Conservation (phyloP, 2,329 filamentous ascomycete genomes). For the Dactylellina sp. region DNA sequence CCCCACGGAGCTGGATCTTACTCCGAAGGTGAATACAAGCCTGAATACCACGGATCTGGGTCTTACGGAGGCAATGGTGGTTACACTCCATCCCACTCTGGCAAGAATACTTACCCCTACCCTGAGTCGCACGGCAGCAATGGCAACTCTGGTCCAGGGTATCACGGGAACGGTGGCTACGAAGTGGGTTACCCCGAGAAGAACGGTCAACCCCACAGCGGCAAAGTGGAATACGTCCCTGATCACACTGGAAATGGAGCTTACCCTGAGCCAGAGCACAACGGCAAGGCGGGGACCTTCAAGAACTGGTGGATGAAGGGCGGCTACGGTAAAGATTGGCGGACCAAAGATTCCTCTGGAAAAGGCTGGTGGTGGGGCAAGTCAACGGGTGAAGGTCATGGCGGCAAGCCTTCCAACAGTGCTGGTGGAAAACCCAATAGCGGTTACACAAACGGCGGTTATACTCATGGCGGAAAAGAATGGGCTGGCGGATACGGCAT, state of each 20-base stretch:
- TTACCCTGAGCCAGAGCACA: neutral
- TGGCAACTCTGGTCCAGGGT: slow-evolving; percentile 1
- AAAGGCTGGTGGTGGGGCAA: slow-evolving; percentile 48
- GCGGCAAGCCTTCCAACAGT: slow-evolving; percentile 1
- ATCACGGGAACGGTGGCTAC: slow-evolving; percentile 19
- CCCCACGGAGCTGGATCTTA: neutral
- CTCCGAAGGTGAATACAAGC: neutral
- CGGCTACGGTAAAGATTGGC: slow-evolving; percentile 24
- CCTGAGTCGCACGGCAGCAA: neutral
- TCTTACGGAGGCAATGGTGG: neutral
- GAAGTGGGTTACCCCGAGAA: slow-evolving; percentile 7
- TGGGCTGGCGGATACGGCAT: slow-evolving; percentile 31
- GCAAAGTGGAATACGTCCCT: slow-evolving; percentile 5
- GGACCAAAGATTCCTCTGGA: slow-evolving; percentile 14
- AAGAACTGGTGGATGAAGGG: slow-evolving; percentile 30
- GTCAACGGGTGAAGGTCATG: neutral
- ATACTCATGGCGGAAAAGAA: neutral
- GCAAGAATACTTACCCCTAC: slow-evolving; percentile 8
- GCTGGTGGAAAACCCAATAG: neutral
- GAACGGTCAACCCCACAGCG: slow-evolving; percentile 1
- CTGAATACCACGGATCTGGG: neutral
- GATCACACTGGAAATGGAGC: slow-evolving; percentile 7
- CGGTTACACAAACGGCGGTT: slow-evolving; percentile 5
- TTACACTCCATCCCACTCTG: neutral
- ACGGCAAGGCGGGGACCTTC: slow-evolving; percentile 9